Base-by-base conservation (phyloP, 345 rosid species). In the Gossypium australe region DNA sequence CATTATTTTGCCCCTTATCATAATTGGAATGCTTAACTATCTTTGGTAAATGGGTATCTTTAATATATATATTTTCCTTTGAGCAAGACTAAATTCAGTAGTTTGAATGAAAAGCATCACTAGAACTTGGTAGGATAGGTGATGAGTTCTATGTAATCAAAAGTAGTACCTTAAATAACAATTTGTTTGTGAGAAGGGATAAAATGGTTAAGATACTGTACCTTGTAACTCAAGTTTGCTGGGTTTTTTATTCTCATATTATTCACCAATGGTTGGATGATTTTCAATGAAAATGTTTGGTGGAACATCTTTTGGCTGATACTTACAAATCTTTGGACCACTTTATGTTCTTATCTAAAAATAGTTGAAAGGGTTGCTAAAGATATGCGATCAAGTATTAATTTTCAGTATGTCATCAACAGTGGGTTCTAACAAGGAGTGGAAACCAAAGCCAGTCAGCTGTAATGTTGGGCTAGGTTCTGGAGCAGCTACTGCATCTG, bases 381-480 rank as follows among this genome's bases (percentile, higher is more conserved):
- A 79, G 61, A 48, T 74, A 72, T 62, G 52, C 34, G 34, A 75
- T 70, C 29, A 57, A 45, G 75, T 66, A 65, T 55, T 61, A 22
- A 60, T 73, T 75, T 49, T 17, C 34, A 51, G 17, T 41, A 13
- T 80, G 69, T 85, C 51, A 80, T 73, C 61, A 78, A 84, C 87
- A 84, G 87, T 75, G 68, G 89, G 90, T 73, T 78, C 85, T 76
- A 84, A 74, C 18, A 94, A 89, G 83, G 98, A 94, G 81, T 94
- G 98, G 98, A 94, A 92, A 76, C 97, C 96, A 9, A 94, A 94
- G 89, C 81, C 90, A 78, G 75, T 87, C 77, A 84, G 73, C 80
- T 71, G 84, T 29, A 85, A 75, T 79, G 78, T 78, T 76, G 75
- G 84, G 72, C 92, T 80, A 78, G 85, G 76, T 20, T 78, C 89